A percentile compares a stretch with the other conserved stretches of the same genome.
Evolutionary conservation across 257 asterid species (phyloP).

Genomic region (Lantana camara): DNA sequence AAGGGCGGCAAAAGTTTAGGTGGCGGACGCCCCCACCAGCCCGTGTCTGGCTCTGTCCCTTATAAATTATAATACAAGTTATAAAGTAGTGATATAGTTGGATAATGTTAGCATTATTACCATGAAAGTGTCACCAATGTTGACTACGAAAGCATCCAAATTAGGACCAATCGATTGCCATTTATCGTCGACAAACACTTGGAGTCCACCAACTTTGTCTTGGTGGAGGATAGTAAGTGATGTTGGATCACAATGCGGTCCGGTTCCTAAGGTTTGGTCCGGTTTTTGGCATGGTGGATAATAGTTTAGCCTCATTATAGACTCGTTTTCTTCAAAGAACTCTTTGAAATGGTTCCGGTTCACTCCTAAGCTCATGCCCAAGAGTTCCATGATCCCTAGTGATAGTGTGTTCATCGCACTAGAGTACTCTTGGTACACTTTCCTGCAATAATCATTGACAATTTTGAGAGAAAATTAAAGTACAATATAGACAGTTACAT

Average conservation of each 20-base stretch:
- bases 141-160: conserved; percentile 66
- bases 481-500: too few species aligned
- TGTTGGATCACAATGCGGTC: conserved; percentile 91
- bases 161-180: conserved; percentile 69
- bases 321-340: conserved; percentile 70
- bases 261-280: conserved; percentile 77
- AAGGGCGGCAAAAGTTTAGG: too few species aligned
- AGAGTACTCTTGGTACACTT: conserved; percentile 66
- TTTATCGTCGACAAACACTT: conserved; percentile 69
- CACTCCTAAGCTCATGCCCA: conserved; percentile 71
- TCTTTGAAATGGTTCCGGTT: conserved; percentile 39
- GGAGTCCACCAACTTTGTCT: conserved; percentile 77
- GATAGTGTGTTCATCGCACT: conserved; percentile 74
- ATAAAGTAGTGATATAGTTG: too few species aligned
- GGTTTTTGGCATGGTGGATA: conserved; percentile 84
- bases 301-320: conserved; percentile 81
- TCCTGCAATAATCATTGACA: conserved; percentile 38
- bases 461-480: background rate
- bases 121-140: conserved; percentile 96
- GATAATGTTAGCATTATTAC: conserved; percentile 34
- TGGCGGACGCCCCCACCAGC: too few species aligned
- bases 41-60: too few species aligned
- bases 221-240: conserved; percentile 89
- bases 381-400: conserved; percentile 72
- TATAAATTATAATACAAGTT: too few species aligned